Evolutionary conservation across 768 basidiomycete genomes (phyloP).

Genomic region (Stropharia rugosoannulata): DNA sequence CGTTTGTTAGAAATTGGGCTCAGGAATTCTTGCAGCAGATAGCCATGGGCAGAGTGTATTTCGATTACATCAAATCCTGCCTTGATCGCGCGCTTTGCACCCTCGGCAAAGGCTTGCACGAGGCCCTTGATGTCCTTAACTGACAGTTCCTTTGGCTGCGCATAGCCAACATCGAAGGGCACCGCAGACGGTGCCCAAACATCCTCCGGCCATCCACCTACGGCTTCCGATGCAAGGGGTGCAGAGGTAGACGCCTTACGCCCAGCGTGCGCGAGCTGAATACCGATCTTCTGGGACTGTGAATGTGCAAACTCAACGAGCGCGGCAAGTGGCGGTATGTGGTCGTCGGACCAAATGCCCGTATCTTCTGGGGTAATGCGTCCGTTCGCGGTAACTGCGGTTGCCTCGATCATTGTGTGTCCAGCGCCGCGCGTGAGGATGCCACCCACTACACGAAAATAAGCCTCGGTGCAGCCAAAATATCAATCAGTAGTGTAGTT

Average conservation of each 20-base stretch:
- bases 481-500: slow-evolving; percentile 23
- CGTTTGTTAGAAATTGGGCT: slow-evolving; percentile 60
- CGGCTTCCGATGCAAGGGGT: slow-evolving; percentile 34
- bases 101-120: slow-evolving; percentile 53
- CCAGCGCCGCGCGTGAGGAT: slow-evolving; percentile 53
- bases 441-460: slow-evolving; percentile 39
- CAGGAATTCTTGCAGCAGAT: slow-evolving; percentile 67
- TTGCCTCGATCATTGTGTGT: slow-evolving; percentile 61
- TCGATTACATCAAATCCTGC: slow-evolving; percentile 65
- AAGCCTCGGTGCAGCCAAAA: background rate
- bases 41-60: slow-evolving; percentile 67
- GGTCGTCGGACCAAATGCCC: slow-evolving; percentile 60
- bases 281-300: slow-evolving; percentile 65
- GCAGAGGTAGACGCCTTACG: slow-evolving; percentile 68
- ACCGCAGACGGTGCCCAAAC: slow-evolving; percentile 62
- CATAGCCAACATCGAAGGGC: slow-evolving; percentile 39
- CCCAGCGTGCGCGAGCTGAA: slow-evolving; percentile 78
- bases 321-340: slow-evolving; percentile 30
- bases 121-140: slow-evolving; percentile 55
- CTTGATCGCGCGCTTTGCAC: slow-evolving; percentile 49
- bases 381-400: slow-evolving; percentile 51
- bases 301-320: slow-evolving; percentile 74
- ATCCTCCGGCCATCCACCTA: slow-evolving; percentile 50
- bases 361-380: slow-evolving; percentile 62
- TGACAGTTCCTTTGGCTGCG: slow-evolving; percentile 56